Conservation (phyloP, 2,329 filamentous ascomycete genomes). For the Colletotrichum kahawae region DNA sequence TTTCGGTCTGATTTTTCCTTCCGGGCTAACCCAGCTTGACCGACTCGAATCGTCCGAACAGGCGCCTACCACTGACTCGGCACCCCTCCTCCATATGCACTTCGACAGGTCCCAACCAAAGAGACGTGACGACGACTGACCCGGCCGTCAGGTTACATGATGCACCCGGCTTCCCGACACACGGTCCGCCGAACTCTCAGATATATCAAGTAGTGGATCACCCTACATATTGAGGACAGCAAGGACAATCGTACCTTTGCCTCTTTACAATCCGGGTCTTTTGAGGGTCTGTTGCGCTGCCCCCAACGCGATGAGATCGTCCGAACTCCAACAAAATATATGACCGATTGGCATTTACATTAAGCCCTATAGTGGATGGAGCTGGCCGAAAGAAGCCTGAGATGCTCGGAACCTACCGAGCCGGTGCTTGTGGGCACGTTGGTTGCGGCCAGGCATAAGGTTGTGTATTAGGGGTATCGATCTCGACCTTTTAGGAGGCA, state of each 20-base stretch:
- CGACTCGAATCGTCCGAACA: not conserved
- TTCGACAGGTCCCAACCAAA: not conserved
- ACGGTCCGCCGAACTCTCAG: not conserved
- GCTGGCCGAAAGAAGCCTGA: not conserved
- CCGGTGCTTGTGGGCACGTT: not conserved
- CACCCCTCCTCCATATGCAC: not conserved
- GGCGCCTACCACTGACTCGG: constrained; percentile 1
- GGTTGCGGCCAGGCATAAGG: not conserved
- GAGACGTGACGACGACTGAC: not conserved
- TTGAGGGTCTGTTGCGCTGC: not conserved
- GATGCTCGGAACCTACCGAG: not conserved
- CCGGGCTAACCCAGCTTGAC: constrained; percentile 2
- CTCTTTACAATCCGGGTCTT: not conserved
- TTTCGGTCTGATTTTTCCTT: not conserved
- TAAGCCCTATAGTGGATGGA: not conserved
- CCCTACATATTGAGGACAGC: not conserved
- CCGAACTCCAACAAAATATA: not conserved
- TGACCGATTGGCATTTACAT: not conserved
- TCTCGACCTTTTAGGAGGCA: not conserved
- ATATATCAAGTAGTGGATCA: not conserved
- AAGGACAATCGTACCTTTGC: not conserved
- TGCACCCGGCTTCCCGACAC: not conserved
- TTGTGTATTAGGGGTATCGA: not conserved
- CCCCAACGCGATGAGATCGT: not conserved
- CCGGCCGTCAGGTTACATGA: constrained; percentile 1